These are phyloP conservation scores for Alternaria gaisen DNA, from an alignment of 2,329 filamentous ascomycete species.

Conservation along the genomic window DNA sequence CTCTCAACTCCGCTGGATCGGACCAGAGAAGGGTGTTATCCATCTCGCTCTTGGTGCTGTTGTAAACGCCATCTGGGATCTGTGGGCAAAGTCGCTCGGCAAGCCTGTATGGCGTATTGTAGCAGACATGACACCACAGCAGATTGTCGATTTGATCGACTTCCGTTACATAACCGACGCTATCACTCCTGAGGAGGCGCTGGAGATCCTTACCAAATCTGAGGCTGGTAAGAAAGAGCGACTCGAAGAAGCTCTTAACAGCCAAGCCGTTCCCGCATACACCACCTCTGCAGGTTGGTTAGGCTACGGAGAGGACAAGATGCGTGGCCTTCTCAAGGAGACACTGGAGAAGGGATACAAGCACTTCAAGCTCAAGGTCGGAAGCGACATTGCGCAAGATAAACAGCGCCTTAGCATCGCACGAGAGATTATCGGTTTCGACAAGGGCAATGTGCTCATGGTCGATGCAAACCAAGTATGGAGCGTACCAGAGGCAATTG, in stretches of 20 bases:
- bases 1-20: conserved; percentile 91
- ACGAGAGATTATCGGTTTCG: conserved; percentile 81
- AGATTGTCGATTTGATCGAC: conserved; percentile 88
- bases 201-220: conserved; percentile 72
- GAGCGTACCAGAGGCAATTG: conserved; percentile 88
- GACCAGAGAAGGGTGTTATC: conserved; percentile 92
- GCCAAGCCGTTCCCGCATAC: conserved; percentile 84
- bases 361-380: conserved; percentile 94
- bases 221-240: conserved; percentile 75
- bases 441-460: conserved; percentile 86
- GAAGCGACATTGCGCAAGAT: conserved; percentile 76
- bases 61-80: conserved; percentile 91
- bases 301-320: conserved; percentile 89
- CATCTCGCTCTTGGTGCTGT: conserved; percentile 89
- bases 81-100: conserved; percentile 87
- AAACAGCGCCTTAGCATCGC: conserved; percentile 75
- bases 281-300: conserved; percentile 92
- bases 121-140: conserved; percentile 86
- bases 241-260: conserved; percentile 76
- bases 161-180: conserved; percentile 95
- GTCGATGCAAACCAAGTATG: conserved; percentile 93
- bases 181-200: conserved; percentile 84
- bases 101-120: conserved; percentile 94
- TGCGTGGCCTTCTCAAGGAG: conserved; percentile 76
- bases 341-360: conserved; percentile 79